Conservation (phyloP, 176 grass and related monocot genomes). For the Oryza nivara region DNA sequence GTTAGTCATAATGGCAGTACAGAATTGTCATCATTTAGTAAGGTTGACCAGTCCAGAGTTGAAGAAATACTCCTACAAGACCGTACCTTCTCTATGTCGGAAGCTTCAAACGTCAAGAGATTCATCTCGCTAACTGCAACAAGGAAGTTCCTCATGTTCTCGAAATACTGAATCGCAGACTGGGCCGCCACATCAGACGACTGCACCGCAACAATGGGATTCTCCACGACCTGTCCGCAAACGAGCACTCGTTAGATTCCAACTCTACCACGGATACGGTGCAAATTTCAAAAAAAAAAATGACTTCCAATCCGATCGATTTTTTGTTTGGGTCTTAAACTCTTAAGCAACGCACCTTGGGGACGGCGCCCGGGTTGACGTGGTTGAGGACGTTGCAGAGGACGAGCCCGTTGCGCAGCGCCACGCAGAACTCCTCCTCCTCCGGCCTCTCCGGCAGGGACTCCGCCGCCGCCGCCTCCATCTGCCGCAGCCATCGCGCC, state of each 20-base stretch:
- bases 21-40: background rate
- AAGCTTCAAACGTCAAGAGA: conserved; percentile 78
- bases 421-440: conserved; percentile 64
- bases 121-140: conserved; percentile 77
- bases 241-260: background rate
- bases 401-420: conserved; percentile 73
- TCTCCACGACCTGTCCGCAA: conserved; percentile 68
- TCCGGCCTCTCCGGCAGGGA: conserved; percentile 58
- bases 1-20: background rate
- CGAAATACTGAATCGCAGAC: conserved; percentile 86
- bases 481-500: conserved; percentile 69
- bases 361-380: conserved; percentile 72
- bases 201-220: conserved; percentile 58
- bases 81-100: conserved; percentile 79
- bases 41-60: background rate
- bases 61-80: background rate
- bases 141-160: conserved; percentile 92
- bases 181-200: conserved; percentile 74
- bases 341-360: conserved; percentile 53
- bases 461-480: conserved; percentile 55
- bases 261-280: background rate
- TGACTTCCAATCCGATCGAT: background rate
- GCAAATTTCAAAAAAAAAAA: background rate
- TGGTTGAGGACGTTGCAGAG: conserved; percentile 89
- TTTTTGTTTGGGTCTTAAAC: background rate